Evolutionary conservation across 225 moss, liverwort and hornwort species (phyloP), one percentile per base, ranked within the genome.

Genomic region (Sphagnum tenellum): DNA sequence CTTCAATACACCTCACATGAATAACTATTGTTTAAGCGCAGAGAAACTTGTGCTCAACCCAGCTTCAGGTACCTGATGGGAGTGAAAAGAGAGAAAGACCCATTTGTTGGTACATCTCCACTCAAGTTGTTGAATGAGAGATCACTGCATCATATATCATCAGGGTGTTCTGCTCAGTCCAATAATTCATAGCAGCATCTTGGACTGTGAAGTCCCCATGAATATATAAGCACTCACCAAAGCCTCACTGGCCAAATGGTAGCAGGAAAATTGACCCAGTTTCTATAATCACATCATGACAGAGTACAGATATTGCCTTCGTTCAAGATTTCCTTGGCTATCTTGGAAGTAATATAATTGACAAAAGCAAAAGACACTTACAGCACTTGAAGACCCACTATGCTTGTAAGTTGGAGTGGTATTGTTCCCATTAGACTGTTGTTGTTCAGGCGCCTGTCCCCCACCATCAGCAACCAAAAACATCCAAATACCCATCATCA

Each of bases 41-140:
- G 29, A 29, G 29, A 29, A 29, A 29, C 29, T 29, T 29, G 29
- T 29, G 29, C 29, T 29, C 29, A 61, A 9, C 11, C 60, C 3
- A 61, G 60, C 6, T 46, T 29, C 29, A 46, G 55, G 44, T 73
- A 93, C 98, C 98, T 98, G 76, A 98, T 90, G 65, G 93, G 90
- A 66, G 98, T 98, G 69, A 93, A 90, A 60, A 81, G 74, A 59
- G 90, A 83, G 69, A 98, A 98, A 45, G 98, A 93, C 51, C 98
- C 98, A 74, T 91, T 93, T 3, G 83, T 84, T 50, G 98, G 98
- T 66, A 98, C 84, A 69, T 77, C 71, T 61, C 98, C 98, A 46
- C 79, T 73, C 54, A 98, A 73, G 56, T 86, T 86, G 76, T 98
- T 98, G 84, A 74, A 74, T 51, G 98, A 98, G 56, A 98, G 79